phyloP scores from a whole-genome alignment of 73 alveolate genomes.

The Urostyla sp. region DNA sequence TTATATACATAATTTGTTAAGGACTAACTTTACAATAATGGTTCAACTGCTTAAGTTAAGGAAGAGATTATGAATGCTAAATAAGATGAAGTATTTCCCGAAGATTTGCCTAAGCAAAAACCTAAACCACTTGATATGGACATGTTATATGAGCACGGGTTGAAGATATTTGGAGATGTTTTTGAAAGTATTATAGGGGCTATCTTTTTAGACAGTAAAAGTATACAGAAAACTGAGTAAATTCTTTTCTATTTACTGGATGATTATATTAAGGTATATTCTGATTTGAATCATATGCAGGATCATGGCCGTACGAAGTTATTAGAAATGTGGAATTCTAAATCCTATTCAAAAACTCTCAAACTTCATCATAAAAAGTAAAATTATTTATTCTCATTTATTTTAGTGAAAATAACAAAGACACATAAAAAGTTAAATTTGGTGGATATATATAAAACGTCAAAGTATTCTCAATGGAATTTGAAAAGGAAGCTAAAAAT shows the following conservation, averaged over 20 bases:
- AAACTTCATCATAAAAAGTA: constrained; percentile 9
- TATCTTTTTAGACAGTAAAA: constrained; percentile 45
- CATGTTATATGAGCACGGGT: neutral
- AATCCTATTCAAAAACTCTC: neutral
- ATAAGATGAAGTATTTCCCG: neutral
- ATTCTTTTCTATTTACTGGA: constrained; percentile 9
- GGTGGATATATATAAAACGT: neutral
- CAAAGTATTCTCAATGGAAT: neutral
- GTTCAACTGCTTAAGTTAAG: too few relatives aligned
- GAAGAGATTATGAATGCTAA: neutral
- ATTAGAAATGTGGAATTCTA: constrained; percentile 50
- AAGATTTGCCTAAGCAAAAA: neutral
- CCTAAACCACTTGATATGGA: neutral
- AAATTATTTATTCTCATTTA: neutral
- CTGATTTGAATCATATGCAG: neutral
- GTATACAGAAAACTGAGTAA: constrained; percentile 17
- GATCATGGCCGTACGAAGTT: constrained; percentile 49
- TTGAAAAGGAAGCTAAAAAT: constrained; percentile 35
- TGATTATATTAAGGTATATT: constrained; percentile 5
- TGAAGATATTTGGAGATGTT: constrained; percentile 64
- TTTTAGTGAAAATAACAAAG: neutral
- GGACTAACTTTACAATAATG: neutral
- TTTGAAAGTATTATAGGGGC: constrained; percentile 66
- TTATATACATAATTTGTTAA: constrained; percentile 9
- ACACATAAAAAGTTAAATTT: neutral